phyloP scores from a whole-genome alignment of 2,329 filamentous ascomycete genomes.

The Penicillium sp. region DNA sequence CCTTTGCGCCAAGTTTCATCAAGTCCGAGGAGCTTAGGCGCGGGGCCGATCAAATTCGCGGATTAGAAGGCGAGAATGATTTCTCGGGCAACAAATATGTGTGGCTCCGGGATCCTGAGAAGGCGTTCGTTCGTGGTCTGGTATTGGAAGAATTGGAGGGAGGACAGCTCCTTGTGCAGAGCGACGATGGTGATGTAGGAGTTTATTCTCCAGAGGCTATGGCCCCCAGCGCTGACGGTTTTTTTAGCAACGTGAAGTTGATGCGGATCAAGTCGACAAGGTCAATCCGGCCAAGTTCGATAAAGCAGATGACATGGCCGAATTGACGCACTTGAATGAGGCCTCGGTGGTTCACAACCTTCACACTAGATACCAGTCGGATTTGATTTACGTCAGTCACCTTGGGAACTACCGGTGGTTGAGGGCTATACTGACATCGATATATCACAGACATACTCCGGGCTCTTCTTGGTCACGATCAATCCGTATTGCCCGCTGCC shows the following conservation, averaged over 20 bases:
- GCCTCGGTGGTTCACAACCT: conserved; percentile 97
- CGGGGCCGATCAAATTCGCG: conserved; percentile 53
- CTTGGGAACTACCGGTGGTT: not conserved
- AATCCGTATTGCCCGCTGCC: conserved; percentile 94
- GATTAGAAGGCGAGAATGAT: conserved; percentile 95
- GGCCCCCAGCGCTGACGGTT: conserved; percentile 19
- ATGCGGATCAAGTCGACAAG: conserved; percentile 86
- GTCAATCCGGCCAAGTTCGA: conserved; percentile 99
- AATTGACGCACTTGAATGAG: conserved; percentile 95
- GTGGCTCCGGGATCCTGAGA: conserved; percentile 83
- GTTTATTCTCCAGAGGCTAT: not conserved
- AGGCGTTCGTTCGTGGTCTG: conserved; percentile 88
- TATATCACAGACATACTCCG: conserved; percentile 73
- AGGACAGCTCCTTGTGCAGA: conserved; percentile 75
- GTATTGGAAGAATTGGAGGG: conserved; percentile 74
- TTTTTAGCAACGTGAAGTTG: conserved; percentile 74
- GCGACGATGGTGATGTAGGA: conserved; percentile 82
- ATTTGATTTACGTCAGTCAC: conserved; percentile 73
- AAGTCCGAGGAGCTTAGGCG: conserved; percentile 72
- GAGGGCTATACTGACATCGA: conserved; percentile 1
- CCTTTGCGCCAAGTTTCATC: conserved; percentile 95
- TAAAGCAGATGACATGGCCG: conserved; percentile 98
- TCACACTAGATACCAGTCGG: conserved; percentile 88
- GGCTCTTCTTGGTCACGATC: conserved; percentile 91
- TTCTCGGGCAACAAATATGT: conserved; percentile 98